Conservation (phyloP, 768 basidiomycete species). For the Boletus reticulatus region DNA sequence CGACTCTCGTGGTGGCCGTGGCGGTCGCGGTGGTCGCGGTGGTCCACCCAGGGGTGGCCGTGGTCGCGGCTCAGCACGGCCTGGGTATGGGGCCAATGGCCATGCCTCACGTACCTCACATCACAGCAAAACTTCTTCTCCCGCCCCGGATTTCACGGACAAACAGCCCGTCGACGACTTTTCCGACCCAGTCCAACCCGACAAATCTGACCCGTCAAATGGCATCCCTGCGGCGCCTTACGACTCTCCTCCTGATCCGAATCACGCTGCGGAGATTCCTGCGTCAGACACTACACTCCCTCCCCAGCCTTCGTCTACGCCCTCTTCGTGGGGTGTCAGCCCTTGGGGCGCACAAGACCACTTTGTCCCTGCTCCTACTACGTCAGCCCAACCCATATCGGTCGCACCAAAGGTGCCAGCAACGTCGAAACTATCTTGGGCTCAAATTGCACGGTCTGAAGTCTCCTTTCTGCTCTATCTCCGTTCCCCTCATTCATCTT, state of each 20-base stretch:
- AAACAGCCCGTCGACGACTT: constrained; percentile 20
- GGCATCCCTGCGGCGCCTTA: constrained; percentile 2
- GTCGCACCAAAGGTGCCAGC: constrained; percentile 52
- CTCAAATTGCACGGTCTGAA: constrained; percentile 67
- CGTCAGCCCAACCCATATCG: constrained; percentile 12
- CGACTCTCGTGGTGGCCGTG: constrained; percentile 54
- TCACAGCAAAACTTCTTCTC: constrained; percentile 27
- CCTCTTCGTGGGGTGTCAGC: constrained; percentile 36
- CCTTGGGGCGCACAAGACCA: constrained; percentile 36
- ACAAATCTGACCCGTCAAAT: constrained; percentile 19
- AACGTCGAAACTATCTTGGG: constrained; percentile 81
- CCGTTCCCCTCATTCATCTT: constrained; percentile 1
- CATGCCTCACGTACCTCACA: constrained; percentile 26
- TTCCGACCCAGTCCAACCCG: constrained; percentile 10
- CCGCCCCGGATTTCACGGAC: constrained; percentile 35
- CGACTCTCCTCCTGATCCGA: constrained; percentile 16
- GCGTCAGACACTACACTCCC: constrained; percentile 8
- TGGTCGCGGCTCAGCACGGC: constrained; percentile 40
- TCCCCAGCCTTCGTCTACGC: constrained; percentile 24
- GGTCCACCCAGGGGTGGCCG: constrained; percentile 51
- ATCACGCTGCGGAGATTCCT: constrained; percentile 12
- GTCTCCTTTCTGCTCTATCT: neutral
- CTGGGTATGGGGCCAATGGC: constrained; percentile 33
- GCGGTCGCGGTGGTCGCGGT: constrained; percentile 59
- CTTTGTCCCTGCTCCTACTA: constrained; percentile 29